Evolutionary conservation across 2,329 filamentous ascomycete species (phyloP), one percentile per base, ranked within the genome.

Genomic region (Colletotrichum trifolii): DNA sequence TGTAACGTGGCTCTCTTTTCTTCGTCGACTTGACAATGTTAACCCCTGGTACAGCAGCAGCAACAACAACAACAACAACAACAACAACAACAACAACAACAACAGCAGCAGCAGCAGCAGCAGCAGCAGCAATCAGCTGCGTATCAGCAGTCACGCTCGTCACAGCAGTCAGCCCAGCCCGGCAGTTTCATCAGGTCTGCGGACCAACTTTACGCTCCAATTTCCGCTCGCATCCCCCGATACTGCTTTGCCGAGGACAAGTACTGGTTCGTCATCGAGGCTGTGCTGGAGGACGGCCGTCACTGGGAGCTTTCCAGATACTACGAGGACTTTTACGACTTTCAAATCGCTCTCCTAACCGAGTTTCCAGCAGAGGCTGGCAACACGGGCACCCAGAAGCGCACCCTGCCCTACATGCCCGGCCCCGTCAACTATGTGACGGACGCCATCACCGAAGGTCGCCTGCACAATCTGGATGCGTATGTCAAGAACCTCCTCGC

Each of bases 291-390:
- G 73, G 94, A 98, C 74, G 94, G 94, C 52, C 87, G 92, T 50
- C 90, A 92, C 74, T 98, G 94, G 94, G 94, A 97, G 75, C 82
- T 99, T 54, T 95, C 93, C 43, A 89, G 96, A 68, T 96, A 97
- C 74, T 99, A 99, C 74, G 94, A 98, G 77, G 96, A 98, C 80
- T 99, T 99, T 75, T 99, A 98, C 79, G 96, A 98, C 77, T 95
- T 98, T 77, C 96, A 99, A 76, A 98, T 98, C 74, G 93, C 94
- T 38, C 88, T 99, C 8, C 87, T 99, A 53, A 95, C 94, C 48
- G 93, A 90, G 69, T 98, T 97, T 73, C 95, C 96, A 25, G 89
- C 92, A 40, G 96, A 98, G 78, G 95, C 96, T 42, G 96, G 96
- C 58, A 96, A 96, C 73, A 91, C 90, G 15, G 90, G 91, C 48